Conservation (phyloP, 140 eudicot species). For the Oenanthe javanica region DNA sequence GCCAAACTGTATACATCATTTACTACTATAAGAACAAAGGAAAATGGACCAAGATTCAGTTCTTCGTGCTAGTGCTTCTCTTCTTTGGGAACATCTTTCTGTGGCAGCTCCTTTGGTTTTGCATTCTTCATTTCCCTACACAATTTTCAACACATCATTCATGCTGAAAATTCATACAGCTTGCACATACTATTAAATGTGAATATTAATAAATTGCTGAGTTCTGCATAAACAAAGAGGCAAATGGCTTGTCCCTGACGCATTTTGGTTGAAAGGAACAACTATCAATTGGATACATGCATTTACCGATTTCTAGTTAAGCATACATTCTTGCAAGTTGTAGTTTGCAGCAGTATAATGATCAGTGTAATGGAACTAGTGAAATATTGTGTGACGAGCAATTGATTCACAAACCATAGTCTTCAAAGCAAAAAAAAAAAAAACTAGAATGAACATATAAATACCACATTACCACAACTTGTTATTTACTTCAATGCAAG, state of each 20-base stretch:
- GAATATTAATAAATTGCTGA: neutral
- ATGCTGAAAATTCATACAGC: neutral
- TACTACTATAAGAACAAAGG: neutral
- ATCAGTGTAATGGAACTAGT: too few species aligned
- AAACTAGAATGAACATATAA: too few species aligned
- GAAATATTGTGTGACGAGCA: too few species aligned
- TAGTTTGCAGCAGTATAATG: too few species aligned
- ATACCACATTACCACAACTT: too few species aligned
- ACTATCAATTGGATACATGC: too few species aligned
- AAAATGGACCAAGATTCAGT: neutral
- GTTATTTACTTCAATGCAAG: too few species aligned
- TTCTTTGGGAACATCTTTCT: slow-evolving; percentile 24
- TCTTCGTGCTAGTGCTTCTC: slow-evolving; percentile 4
- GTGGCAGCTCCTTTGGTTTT: slow-evolving; percentile 23
- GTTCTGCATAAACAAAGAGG: neutral
- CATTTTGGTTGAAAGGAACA: neutral
- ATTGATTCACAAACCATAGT: too few species aligned
- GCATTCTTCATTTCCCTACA: slow-evolving; percentile 25
- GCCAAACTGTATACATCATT: slow-evolving; percentile 4
- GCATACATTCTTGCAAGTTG: too few species aligned
- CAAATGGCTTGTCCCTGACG: neutral
- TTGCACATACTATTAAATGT: neutral
- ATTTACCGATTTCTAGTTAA: too few species aligned
- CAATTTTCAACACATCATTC: neutral
- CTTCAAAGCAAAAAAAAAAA: too few species aligned